Evolutionary conservation across 768 basidiomycete genomes (phyloP), one percentile per base, ranked within the genome.

Genomic region (Tylopilus vinaceipallidus): DNA sequence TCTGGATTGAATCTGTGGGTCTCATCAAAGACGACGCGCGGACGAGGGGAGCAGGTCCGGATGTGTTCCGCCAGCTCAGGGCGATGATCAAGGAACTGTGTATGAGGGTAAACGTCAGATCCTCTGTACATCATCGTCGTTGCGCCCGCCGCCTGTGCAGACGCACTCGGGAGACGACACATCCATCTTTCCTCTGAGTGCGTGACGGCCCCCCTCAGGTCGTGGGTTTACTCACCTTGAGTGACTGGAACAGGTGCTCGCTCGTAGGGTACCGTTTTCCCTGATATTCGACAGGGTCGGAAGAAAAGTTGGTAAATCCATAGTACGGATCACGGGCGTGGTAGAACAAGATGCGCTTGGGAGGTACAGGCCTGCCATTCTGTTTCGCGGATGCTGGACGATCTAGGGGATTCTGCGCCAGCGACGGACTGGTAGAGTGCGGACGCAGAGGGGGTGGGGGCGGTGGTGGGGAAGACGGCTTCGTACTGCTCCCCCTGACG

Each of bases 231-330:
- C 66, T 63, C 38, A 69, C 70, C 67, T 71, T 77, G 57, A 75
- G 64, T 20, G 76, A 69, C 47, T 78, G 75, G 42, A 74, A 78
- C 34, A 78, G 54, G 53, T 78, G 77, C 53, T 77, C 76, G 40
- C 73, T 73, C 10, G 77, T 77, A 1, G 72, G 72, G 50, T 78
- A 78, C 3, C 53, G 37, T 52, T 67, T 71, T 13, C 72, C 70
- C 12, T 55, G 48, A 50, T 74, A 75, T 19, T 63, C 56, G 26
- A 79, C 67, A 4, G 70, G 58, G 55, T 77, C 71, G 6, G 72
- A 57, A 4, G 76, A 77, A 50, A 74, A 74, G 57, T 75, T 75
- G 43, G 74, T 72, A 57, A 75, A 75, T 13, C 70, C 70, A 44
- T 75, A 71, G 53, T 69, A 52, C 20, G 64, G 67, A 46, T 63